Evolutionary conservation across 1,284 basidiomycete genomes (phyloP).

Genomic region (Naganishia sp.): DNA sequence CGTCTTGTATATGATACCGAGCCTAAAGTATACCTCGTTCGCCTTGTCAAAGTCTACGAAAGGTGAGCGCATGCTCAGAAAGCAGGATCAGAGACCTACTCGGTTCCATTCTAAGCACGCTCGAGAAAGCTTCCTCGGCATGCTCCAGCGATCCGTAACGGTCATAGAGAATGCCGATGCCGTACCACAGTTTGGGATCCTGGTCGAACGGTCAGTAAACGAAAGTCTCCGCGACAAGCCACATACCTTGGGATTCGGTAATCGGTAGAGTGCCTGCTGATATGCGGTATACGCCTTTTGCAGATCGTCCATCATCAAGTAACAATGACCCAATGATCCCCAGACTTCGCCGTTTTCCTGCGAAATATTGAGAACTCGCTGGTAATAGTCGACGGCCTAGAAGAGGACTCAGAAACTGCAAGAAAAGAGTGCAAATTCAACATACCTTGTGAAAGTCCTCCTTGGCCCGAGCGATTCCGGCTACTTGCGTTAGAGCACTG

Average conservation of each 20-base stretch:
- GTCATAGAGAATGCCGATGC: constrained; percentile 98
- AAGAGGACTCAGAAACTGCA: not conserved
- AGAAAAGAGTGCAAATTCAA: not conserved
- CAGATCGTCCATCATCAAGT: constrained; percentile 98
- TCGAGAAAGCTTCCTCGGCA: constrained; percentile 96
- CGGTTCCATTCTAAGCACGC: constrained; percentile 94
- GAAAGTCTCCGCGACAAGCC: not conserved
- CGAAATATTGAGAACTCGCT: constrained; percentile 82
- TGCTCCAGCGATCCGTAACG: constrained; percentile 97
- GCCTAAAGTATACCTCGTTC: constrained; percentile 96
- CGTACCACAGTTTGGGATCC: constrained; percentile 99
- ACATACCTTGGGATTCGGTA: constrained; percentile 87
- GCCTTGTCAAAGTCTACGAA: constrained; percentile 91
- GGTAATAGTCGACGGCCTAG: constrained; percentile 92
- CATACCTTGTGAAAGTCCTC: constrained; percentile 56
- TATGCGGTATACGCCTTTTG: constrained; percentile 99
- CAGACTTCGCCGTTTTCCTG: constrained; percentile 93
- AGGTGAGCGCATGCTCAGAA: not conserved
- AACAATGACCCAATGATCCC: constrained; percentile 94
- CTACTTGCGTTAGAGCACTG: constrained; percentile 83
- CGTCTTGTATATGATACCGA: constrained; percentile 99
- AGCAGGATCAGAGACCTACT: constrained; percentile 58
- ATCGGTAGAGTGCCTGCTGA: constrained; percentile 93
- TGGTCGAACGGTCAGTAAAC: constrained; percentile 51
- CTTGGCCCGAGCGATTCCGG: constrained; percentile 61